These are phyloP conservation scores for Paramecium bursaria DNA, from an alignment of 73 alveolate species.

Conservation along the genomic window DNA sequence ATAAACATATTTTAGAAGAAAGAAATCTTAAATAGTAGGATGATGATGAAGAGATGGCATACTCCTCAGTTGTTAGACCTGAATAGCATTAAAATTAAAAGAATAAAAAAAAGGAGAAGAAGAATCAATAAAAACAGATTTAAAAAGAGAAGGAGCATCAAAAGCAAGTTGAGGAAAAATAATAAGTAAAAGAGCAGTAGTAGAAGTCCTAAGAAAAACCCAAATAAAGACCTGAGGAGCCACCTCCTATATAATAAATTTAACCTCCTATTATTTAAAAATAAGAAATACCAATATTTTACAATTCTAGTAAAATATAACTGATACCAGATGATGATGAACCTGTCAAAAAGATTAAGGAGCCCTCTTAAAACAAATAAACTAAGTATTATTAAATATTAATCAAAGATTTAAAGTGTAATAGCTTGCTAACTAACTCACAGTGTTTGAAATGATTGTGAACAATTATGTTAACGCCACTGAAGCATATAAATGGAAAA, in stretches of 20 bases:
- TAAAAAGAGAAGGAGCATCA: too few relatives aligned
- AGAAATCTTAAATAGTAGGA: constrained; percentile 49
- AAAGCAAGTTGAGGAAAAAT: too few relatives aligned
- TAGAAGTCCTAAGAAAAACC: too few relatives aligned
- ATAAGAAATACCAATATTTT: not conserved
- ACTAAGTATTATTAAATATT: constrained; percentile 3
- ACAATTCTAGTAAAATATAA: not conserved
- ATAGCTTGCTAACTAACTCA: constrained; percentile 23
- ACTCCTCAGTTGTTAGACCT: constrained; percentile 43
- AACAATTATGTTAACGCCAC: constrained; percentile 17
- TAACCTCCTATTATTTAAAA: constrained; percentile 2
- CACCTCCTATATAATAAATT: not conserved
- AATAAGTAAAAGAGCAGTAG: too few relatives aligned
- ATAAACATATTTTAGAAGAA: constrained; percentile 45
- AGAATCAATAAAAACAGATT: too few relatives aligned
- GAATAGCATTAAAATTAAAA: too few relatives aligned
- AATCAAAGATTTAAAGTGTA: constrained; percentile 10
- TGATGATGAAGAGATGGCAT: constrained; percentile 20
- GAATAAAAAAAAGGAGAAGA: too few relatives aligned
- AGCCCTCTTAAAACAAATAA: not conserved
- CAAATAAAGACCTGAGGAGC: not conserved
- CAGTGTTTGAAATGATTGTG: not conserved
- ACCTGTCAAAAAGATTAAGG: constrained; percentile 3
- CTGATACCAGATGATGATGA: not conserved
- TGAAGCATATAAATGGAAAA: constrained; percentile 46